Conservation (phyloP, 305 asterid species). For the Fraxinus velutina region DNA sequence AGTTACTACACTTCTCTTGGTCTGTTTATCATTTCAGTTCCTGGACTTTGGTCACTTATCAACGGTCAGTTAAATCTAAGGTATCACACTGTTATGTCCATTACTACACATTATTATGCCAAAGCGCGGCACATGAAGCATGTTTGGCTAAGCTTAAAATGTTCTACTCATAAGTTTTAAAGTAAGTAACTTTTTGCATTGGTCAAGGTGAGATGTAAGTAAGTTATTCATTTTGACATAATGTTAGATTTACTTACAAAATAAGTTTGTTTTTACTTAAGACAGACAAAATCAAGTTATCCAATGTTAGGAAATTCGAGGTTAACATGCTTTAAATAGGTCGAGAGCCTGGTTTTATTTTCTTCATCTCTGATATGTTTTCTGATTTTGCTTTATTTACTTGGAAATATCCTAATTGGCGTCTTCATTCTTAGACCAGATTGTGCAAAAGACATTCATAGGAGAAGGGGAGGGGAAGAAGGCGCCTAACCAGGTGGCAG, state of each 20-base stretch:
- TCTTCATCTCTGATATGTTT: not conserved
- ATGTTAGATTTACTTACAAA: not conserved
- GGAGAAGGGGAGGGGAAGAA: constrained; percentile 51
- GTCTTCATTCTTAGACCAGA: constrained; percentile 40
- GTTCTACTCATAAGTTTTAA: not conserved
- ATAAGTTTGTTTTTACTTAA: not conserved
- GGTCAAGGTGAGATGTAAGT: not conserved
- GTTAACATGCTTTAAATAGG: not conserved
- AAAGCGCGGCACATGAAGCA: not conserved
- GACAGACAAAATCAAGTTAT: not conserved
- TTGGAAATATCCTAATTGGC: not conserved
- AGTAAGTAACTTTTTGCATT: not conserved
- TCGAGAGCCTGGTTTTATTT: not conserved
- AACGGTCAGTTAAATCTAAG: constrained; percentile 95
- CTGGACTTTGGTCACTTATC: constrained; percentile 96
- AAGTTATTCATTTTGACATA: not conserved
- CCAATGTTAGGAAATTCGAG: not conserved
- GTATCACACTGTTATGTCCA: constrained; percentile 25
- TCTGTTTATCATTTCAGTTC: constrained; percentile 86
- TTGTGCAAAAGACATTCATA: constrained; percentile 74
- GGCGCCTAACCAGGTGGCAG: constrained; percentile 67
- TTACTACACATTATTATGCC: not conserved
- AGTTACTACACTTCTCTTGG: constrained; percentile 95
- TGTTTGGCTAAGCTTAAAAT: not conserved
- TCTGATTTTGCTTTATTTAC: not conserved